Evolutionary conservation across 1,284 basidiomycete species (phyloP), one percentile per base, ranked within the genome.

Genomic region (Grifola frondosa): DNA sequence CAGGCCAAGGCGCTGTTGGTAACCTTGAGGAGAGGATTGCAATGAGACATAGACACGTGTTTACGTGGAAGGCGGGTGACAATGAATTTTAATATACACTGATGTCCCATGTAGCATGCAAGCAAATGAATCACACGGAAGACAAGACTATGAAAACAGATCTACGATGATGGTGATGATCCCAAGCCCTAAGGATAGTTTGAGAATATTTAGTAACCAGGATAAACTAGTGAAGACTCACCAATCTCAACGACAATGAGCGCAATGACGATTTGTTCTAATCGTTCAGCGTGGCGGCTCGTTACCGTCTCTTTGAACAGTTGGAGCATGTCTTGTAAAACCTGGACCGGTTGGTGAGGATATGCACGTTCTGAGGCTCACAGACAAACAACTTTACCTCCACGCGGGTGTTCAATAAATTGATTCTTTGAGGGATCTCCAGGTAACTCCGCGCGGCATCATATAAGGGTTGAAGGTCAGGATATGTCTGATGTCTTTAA

Each of bases 291-390:
- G 58, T 98, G 94, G 57, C 84, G 81, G 50, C 84, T 91, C 17
- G 91, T 92, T 25, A 97, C 95, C 8, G 90, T 89, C 67, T 97
- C 95, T 68, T 97, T 97, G 37, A 98, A 73, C 40, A 98, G 77
- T 63, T 94, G 89, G 8, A 98, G 80, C 91, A 98, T 97, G 63
- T 98, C 94, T 74, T 98, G 94, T 29, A 98, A 70, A 46, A 97
- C 88, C 88, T 91, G 53, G 20, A 21, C 30, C 8, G 30, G 17
- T 17, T 37, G 24, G 17, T 44, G 24, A 40, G n/a, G n/a, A n/a
- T n/a, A n/a, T n/a, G n/a, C n/a, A n/a, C n/a, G n/a, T 22, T 21
- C 30, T 15, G 30, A 35, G n/a, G 8, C 19, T 21, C 4, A 4
- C 21, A 22, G n/a, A 30, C 15, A n/a, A 42, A 20, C 8, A 22